phyloP scores from a whole-genome alignment of 805 yeast species.

The Brettanomyces anomalus region DNA sequence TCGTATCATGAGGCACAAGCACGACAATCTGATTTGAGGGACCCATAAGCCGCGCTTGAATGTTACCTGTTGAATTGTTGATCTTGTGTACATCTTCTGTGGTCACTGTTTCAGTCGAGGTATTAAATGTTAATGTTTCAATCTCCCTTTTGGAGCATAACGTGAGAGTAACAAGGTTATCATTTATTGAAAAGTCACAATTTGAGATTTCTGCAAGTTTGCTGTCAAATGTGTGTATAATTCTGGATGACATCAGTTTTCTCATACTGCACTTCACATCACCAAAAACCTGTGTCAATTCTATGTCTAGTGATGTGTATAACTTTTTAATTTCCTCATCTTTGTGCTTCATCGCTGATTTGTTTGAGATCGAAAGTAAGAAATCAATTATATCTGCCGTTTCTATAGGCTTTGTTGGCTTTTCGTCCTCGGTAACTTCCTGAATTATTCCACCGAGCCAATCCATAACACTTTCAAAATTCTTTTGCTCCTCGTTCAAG shows the following conservation, averaged over 20 bases:
- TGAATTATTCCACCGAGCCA: constrained; percentile 34
- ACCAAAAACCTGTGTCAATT: not conserved
- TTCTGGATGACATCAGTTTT: not conserved
- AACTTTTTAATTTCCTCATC: not conserved
- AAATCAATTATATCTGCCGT: constrained; percentile 25
- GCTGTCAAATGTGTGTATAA: not conserved
- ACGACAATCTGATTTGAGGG: not conserved
- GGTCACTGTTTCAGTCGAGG: not conserved
- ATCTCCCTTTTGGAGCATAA: not conserved
- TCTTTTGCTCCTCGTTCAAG: constrained; percentile 36
- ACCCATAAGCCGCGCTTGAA: not conserved
- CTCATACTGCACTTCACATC: constrained; percentile 1
- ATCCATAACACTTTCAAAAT: constrained; percentile 34
- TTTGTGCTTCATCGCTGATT: constrained; percentile 5
- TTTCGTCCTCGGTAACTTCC: constrained; percentile 31
- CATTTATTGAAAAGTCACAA: not conserved
- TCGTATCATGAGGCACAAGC: not conserved
- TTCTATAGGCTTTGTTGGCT: constrained; percentile 10
- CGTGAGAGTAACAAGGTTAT: not conserved
- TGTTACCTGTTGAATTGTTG: not conserved
- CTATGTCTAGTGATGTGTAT: not conserved
- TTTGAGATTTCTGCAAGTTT: not conserved
- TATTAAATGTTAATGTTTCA: not conserved
- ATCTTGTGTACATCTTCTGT: too few relatives aligned
- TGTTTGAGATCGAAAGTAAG: constrained; percentile 16